Base-by-base conservation (phyloP, 305 asterid genomes). In the Ruellia speciosa region DNA sequence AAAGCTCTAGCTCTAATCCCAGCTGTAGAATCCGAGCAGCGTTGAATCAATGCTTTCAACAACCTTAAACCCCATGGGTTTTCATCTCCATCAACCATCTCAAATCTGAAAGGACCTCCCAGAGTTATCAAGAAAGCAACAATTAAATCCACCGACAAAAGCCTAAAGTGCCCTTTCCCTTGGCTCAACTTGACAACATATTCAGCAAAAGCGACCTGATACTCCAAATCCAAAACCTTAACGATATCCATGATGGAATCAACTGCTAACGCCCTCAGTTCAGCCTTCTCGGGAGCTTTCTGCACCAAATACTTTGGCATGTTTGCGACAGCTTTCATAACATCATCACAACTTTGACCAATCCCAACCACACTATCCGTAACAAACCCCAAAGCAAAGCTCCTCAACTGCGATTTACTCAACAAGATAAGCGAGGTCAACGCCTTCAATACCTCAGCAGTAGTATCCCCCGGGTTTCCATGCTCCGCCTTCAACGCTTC, bases 241-340 rank as follows among this genome's bases (percentile, higher is more conserved):
- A 90, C 84, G 59, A 90, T 77, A 67, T 83, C 89, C 66, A 77
- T 64, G 39, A 85, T 76, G 49, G 94, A 82, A 50, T 84, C 96
- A 63, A 88, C 94, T 5, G 96, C 95, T 62, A 72, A 64, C 2
- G 87, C 90, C 69, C 96, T 85, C 0, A 81, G 77, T 53, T 87
- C 98, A 60, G 98, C 80, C 81, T 72, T 85, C 65, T 87, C 96
- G 0, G 95, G 95, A 0, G 96, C 87, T 68, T 81, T 88, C 37
- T 73, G 82, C 46, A 71, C 93, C 70, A 87, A 72, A 63, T 77
- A 84, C 78, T 77, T 90, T 0, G 98, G 90, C 79, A 87, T 76
- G 72, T 90, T 81, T 17, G 73, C 78, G 41, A 90, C 79, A 0
- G 90, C 85, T 53, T 80, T 77, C 75, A 54, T 82, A 34, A 90